A percentile compares a stretch with the other conserved stretches of the same genome.
phyloP scores from a whole-genome alignment of 139 green algal species.

The Tetraselmis striata region DNA sequence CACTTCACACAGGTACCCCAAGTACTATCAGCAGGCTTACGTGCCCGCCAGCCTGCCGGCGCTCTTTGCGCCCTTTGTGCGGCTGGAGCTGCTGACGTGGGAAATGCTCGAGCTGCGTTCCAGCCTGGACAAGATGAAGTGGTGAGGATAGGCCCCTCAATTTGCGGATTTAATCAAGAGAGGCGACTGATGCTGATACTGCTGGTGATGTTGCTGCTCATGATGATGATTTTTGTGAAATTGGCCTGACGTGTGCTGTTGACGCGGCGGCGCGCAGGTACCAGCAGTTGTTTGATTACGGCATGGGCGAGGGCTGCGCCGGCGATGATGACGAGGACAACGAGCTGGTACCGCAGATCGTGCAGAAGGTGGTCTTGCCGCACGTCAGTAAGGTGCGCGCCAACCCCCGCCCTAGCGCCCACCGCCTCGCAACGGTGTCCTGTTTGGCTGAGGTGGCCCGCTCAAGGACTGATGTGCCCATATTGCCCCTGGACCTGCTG shows the following conservation, averaged over 20 bases:
- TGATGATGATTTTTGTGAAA: not conserved
- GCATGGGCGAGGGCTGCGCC: conserved; percentile 27
- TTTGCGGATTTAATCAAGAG: too few species aligned
- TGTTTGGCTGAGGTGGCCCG: not conserved
- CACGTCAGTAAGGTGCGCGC: conserved; percentile 41
- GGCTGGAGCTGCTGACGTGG: conserved; percentile 86
- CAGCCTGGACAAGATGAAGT: conserved; percentile 57
- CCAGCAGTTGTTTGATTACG: conserved; percentile 76
- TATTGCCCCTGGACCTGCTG: not conserved
- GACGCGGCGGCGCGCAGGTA: too few species aligned
- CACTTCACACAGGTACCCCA: conserved; percentile 34
- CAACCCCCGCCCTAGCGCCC: not conserved
- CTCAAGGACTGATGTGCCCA: not conserved
- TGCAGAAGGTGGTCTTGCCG: conserved; percentile 75
- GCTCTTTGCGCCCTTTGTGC: conserved; percentile 89
- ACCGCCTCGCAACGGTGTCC: not conserved
- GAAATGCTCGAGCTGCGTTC: conserved; percentile 57
- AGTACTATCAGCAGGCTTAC: conserved; percentile 69
- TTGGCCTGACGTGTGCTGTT: too few species aligned
- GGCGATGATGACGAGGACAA: conserved; percentile 31
- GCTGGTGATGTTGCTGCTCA: not conserved
- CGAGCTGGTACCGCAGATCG: conserved; percentile 71
- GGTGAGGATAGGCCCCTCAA: too few species aligned
- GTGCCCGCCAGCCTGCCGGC: conserved; percentile 64
- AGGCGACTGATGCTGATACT: not conserved